These are phyloP conservation scores for Fusarium sp. DNA, from an alignment of 2,329 filamentous ascomycete species.

Conservation along the genomic window DNA sequence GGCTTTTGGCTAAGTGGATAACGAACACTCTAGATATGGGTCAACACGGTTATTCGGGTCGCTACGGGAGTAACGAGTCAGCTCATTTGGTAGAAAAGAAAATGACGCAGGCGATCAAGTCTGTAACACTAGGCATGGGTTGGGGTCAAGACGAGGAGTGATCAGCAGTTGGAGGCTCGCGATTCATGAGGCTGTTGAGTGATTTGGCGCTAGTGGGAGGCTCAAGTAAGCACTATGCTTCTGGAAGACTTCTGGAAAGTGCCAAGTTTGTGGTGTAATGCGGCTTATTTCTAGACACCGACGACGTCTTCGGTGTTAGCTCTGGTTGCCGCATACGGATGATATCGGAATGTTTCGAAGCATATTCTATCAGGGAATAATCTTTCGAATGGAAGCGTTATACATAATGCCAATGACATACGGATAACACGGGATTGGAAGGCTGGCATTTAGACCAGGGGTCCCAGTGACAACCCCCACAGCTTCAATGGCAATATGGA, in stretches of 20 bases:
- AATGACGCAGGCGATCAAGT: neutral
- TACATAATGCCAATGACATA: neutral
- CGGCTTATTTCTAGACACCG: neutral
- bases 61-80: constrained; percentile 21
- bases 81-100: neutral
- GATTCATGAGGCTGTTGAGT: neutral
- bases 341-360: neutral
- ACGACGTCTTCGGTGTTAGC: neutral
- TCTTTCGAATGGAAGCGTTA: neutral
- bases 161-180: neutral
- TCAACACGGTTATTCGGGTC: neutral
- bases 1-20: constrained; percentile 10
- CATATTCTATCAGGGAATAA: neutral
- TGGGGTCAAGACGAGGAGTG: constrained; percentile 1
- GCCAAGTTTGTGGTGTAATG: neutral
- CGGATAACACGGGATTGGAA: neutral
- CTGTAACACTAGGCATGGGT: neutral
- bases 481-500: neutral
- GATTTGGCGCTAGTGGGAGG: neutral
- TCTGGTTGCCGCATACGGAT: neutral
- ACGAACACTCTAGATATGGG: neutral
- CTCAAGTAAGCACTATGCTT: neutral
- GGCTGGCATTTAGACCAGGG: neutral
- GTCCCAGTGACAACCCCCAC: neutral
- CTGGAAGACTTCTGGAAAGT: constrained; percentile 12